These are phyloP conservation scores for Coffea canephora DNA, from an alignment of 257 asterid species.

Conservation along the genomic window DNA sequence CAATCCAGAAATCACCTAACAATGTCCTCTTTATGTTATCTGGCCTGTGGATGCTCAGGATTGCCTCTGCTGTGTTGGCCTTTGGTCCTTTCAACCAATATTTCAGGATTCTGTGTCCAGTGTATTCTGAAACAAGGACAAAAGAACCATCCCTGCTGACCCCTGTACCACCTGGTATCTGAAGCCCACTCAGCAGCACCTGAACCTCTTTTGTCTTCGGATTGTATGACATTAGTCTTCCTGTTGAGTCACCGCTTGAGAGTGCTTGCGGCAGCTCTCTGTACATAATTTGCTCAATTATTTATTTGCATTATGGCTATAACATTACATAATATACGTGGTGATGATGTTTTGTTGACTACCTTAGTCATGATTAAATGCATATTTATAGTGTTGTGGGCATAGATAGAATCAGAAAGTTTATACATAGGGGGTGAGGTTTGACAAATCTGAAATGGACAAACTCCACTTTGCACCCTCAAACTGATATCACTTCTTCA, in stretches of 20 bases:
- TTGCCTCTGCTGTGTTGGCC: not conserved
- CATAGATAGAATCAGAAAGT: too few relatives aligned
- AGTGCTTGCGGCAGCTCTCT: not conserved
- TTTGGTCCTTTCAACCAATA: slow-evolving; percentile 14
- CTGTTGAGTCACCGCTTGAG: not conserved
- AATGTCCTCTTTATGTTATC: slow-evolving; percentile 2
- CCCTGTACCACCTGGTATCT: not conserved
- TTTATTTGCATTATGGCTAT: not conserved
- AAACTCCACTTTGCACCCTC: too few relatives aligned
- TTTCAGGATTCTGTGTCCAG: not conserved
- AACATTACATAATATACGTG: too few relatives aligned
- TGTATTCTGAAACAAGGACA: not conserved
- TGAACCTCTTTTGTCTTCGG: not conserved
- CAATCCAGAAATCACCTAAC: not conserved
- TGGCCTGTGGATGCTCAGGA: not conserved
- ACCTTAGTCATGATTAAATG: too few relatives aligned
- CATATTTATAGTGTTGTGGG: too few relatives aligned
- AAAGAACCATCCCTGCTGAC: slow-evolving; percentile 12
- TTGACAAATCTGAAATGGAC: too few relatives aligned
- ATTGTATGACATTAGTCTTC: slow-evolving; percentile 16
- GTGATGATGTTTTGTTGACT: too few relatives aligned
- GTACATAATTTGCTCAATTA: not conserved
- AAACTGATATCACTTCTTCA: too few relatives aligned
- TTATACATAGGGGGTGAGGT: too few relatives aligned
- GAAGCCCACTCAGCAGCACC: not conserved